Evolutionary conservation across 345 rosid genomes (phyloP).

Genomic region (Syzygium aromaticum): DNA sequence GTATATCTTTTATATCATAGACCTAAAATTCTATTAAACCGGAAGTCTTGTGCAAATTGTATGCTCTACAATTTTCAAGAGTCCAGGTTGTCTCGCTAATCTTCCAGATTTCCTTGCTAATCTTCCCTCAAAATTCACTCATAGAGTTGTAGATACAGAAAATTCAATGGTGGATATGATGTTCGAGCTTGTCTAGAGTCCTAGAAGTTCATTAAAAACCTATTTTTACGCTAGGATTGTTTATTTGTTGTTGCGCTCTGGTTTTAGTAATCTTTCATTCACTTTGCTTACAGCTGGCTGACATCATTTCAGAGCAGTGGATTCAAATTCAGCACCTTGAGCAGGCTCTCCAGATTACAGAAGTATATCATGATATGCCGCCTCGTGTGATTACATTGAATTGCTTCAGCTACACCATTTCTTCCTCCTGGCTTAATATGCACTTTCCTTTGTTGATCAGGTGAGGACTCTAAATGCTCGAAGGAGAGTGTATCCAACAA

Average conservation of each 20-base stretch:
- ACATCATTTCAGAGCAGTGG: conserved; percentile 57
- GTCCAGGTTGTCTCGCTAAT: neutral
- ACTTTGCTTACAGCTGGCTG: conserved; percentile 30
- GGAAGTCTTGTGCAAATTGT: neutral
- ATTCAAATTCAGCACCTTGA: conserved; percentile 62
- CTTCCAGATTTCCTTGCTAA: neutral
- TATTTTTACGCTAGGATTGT: neutral
- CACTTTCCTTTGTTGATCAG: conserved; percentile 11
- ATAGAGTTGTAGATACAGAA: neutral
- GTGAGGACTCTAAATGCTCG: conserved; percentile 26
- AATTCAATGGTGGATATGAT: neutral
- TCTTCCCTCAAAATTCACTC: neutral
- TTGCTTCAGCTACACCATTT: neutral
- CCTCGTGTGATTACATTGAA: neutral
- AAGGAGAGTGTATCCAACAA: conserved; percentile 13
- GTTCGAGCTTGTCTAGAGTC: neutral
- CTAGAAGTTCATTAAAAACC: neutral
- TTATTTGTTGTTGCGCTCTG: neutral
- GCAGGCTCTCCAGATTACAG: conserved; percentile 47
- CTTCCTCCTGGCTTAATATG: neutral
- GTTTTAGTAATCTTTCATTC: conserved; percentile 2
- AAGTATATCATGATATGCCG: conserved; percentile 7
- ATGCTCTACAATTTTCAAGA: neutral
- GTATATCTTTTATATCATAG: neutral
- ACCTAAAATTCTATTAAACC: neutral